Conservation (phyloP, 202 grass and related monocot genomes). For the Zizania palustris region DNA sequence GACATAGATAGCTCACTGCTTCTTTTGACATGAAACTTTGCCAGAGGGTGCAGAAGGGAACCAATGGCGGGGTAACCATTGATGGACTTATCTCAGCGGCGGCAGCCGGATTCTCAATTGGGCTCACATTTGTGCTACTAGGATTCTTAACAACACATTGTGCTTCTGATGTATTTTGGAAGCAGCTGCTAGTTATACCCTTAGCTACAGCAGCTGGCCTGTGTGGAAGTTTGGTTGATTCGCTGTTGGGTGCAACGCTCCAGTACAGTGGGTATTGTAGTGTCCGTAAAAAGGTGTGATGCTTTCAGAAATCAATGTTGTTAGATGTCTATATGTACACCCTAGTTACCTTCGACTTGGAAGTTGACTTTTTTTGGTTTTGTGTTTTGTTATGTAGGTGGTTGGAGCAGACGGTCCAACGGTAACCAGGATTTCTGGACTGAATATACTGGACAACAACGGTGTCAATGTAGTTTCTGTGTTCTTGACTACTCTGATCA, state of each 20-base stretch:
- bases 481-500: slow-evolving; percentile 69
- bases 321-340: neutral
- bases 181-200: slow-evolving; percentile 76
- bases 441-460: slow-evolving; percentile 82
- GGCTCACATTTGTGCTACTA: slow-evolving; percentile 73
- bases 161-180: slow-evolving; percentile 58
- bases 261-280: slow-evolving; percentile 92
- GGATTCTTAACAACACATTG: slow-evolving; percentile 75
- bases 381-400: slow-evolving; percentile 54
- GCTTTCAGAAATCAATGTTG: neutral
- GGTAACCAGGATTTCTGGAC: slow-evolving; percentile 78
- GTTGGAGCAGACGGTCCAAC: slow-evolving; percentile 70
- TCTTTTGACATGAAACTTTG: slow-evolving; percentile 23
- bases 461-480: slow-evolving; percentile 84
- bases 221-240: slow-evolving; percentile 87
- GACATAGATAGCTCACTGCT: slow-evolving; percentile 3
- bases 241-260: slow-evolving; percentile 78
- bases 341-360: neutral
- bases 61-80: slow-evolving; percentile 84
- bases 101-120: slow-evolving; percentile 75
- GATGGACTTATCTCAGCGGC: slow-evolving; percentile 73
- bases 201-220: slow-evolving; percentile 75
- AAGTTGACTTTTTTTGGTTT: slow-evolving; percentile 12
- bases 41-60: slow-evolving; percentile 80
- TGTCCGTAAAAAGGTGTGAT: slow-evolving; percentile 67